phyloP scores from a whole-genome alignment of 2,329 filamentous ascomycete species.

The Diaporthe helianthi region DNA sequence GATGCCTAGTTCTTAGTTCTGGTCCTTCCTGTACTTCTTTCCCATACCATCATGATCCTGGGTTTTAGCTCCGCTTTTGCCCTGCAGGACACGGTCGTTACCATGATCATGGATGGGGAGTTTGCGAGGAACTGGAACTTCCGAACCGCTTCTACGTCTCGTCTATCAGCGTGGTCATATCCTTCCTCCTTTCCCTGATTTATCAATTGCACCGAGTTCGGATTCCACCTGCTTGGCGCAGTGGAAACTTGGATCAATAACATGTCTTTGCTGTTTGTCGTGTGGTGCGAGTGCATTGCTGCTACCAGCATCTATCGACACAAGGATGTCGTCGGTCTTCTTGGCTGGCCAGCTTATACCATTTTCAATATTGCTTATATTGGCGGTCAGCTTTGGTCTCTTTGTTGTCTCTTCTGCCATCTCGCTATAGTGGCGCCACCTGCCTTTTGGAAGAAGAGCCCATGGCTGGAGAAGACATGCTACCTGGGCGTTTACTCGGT shows the following conservation, averaged over 20 bases:
- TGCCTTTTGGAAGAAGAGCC: background rate
- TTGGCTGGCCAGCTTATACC: constrained; percentile 1
- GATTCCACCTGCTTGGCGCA: background rate
- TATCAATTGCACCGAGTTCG: background rate
- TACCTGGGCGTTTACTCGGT: background rate
- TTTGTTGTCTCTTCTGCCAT: background rate
- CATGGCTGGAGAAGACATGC: background rate
- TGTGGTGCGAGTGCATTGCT: constrained; percentile 10
- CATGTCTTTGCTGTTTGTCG: background rate
- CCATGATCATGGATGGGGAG: constrained; percentile 2
- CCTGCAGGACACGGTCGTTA: background rate
- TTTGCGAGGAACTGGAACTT: background rate
- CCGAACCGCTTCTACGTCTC: background rate
- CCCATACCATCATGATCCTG: constrained; percentile 9
- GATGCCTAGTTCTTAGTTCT: background rate
- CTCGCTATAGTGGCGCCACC: background rate
- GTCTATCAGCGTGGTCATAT: background rate
- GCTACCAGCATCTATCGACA: constrained; percentile 1
- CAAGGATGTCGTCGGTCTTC: constrained; percentile 2
- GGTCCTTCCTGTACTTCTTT: background rate
- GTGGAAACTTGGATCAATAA: constrained; percentile 10
- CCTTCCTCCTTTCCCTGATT: background rate
- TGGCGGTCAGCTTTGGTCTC: constrained; percentile 3
- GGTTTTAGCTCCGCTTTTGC: background rate
- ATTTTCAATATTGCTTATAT: background rate